Conservation (phyloP, 495 filamentous ascomycete species). For the Podospora conica region DNA sequence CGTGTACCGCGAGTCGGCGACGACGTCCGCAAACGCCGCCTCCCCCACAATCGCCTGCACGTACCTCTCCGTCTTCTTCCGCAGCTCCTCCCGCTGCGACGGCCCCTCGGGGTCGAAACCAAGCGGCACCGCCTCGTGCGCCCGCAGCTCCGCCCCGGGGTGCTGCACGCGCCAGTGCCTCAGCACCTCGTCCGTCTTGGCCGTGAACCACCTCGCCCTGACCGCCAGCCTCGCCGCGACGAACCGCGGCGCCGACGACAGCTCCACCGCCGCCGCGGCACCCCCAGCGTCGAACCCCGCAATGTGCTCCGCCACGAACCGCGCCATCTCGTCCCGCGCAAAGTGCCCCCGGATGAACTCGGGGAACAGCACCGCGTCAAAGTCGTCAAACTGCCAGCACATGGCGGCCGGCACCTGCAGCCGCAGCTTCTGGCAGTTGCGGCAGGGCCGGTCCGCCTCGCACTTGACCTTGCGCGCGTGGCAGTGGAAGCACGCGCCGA, state of each 20-base stretch:
- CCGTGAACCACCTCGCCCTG: conserved; percentile 42
- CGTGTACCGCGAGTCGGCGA: conserved; percentile 38
- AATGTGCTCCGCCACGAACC: conserved; percentile 40
- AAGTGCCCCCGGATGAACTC: conserved; percentile 45
- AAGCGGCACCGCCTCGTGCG: conserved; percentile 35
- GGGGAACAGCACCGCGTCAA: conserved; percentile 39
- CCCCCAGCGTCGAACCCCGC: conserved; percentile 32
- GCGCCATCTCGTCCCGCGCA: conserved; percentile 35
- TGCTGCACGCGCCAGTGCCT: conserved; percentile 38
- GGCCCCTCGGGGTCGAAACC: conserved; percentile 32
- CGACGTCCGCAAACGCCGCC: conserved; percentile 36
- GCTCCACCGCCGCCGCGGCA: conserved; percentile 32
- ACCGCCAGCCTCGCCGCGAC: conserved; percentile 31
- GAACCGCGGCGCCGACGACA: conserved; percentile 39
- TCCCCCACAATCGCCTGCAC: conserved; percentile 38
- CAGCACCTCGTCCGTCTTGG: conserved; percentile 39
- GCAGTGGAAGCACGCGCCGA: conserved; percentile 46
- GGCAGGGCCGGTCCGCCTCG: conserved; percentile 42
- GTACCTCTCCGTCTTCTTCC: conserved; percentile 35
- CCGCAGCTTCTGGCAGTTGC: conserved; percentile 41
- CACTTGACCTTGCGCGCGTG: conserved; percentile 43
- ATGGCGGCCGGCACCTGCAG: conserved; percentile 38
- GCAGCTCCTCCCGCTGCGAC: conserved; percentile 33
- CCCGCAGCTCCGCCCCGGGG: conserved; percentile 27
- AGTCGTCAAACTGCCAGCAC: conserved; percentile 45